Percentiles rank a stretch among this genome's conserved stretches.
phyloP scores from a whole-genome alignment of 129 eudicot species.

The Escallonia herrerae region DNA sequence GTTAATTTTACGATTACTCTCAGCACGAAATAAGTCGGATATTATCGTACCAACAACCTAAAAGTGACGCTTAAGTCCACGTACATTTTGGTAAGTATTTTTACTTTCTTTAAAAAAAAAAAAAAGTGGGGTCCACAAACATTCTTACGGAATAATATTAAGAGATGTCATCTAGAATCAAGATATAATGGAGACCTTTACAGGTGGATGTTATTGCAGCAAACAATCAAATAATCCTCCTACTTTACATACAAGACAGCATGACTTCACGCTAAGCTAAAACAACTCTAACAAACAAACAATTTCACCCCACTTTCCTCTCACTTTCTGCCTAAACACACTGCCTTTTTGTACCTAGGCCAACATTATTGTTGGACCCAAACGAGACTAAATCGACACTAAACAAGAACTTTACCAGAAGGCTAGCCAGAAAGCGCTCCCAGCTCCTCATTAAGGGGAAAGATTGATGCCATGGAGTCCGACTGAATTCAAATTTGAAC shows the following conservation, averaged over 20 bases:
- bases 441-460: too few species aligned
- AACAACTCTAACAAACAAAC: slow-evolving; percentile 29
- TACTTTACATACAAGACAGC: background rate
- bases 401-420: background rate
- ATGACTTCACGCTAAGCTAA: slow-evolving; percentile 15
- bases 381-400: slow-evolving; percentile 6
- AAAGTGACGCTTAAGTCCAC: too few species aligned
- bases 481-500: too few species aligned
- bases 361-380: slow-evolving; percentile 12
- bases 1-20: too few species aligned
- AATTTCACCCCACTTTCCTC: slow-evolving; percentile 1
- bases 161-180: background rate
- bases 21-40: too few species aligned
- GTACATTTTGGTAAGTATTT: too few species aligned
- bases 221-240: slow-evolving; percentile 1
- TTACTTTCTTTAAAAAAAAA: too few species aligned
- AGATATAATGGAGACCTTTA: slow-evolving; percentile 14
- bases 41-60: too few species aligned
- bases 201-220: slow-evolving; percentile 16
- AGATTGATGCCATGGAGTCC: too few species aligned
- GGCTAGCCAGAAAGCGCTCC: too few species aligned
- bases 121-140: too few species aligned
- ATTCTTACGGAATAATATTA: too few species aligned
- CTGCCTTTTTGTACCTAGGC: slow-evolving; percentile 1
- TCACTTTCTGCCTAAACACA: background rate